A percentile compares a stretch with the other conserved stretches of the same genome.
phyloP scores from a whole-genome alignment of 257 asterid species.

The Fraxinus pennsylvanica region DNA sequence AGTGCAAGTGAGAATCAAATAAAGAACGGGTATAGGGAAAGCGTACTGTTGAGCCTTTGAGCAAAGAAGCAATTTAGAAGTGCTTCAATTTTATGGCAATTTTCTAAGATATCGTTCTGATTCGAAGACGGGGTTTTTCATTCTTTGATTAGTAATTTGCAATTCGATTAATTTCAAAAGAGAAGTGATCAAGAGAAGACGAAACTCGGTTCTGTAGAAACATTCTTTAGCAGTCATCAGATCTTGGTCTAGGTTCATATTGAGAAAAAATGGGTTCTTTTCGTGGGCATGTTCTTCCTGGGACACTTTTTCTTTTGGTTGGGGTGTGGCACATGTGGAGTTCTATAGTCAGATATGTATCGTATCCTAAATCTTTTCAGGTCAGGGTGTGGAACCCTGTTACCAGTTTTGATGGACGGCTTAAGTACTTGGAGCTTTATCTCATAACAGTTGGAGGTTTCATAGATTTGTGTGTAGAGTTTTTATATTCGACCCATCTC shows the following conservation, averaged over 20 bases:
- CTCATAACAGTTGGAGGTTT: conserved; percentile 75
- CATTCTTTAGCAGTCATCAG: not conserved
- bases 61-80: not conserved
- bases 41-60: not conserved
- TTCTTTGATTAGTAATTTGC: conserved; percentile 7
- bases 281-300: conserved; percentile 89
- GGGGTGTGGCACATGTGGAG: conserved; percentile 97
- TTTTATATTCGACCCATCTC: conserved; percentile 83
- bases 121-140: conserved; percentile 10
- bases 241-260: conserved; percentile 3
- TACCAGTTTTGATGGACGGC: conserved; percentile 66
- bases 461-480: conserved; percentile 86
- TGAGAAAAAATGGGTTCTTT: conserved; percentile 79
- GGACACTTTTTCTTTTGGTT: conserved; percentile 76
- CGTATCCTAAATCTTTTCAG: conserved; percentile 67
- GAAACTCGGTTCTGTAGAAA: not conserved
- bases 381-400: conserved; percentile 94
- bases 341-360: conserved; percentile 59
- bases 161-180: not conserved
- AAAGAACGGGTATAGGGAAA: not conserved
- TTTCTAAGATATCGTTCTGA: not conserved
- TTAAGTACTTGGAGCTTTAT: conserved; percentile 89
- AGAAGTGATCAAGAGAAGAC: not conserved
- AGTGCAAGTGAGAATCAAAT: not conserved
- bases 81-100: conserved; percentile 12